Percentiles rank a stretch among this genome's conserved stretches.
phyloP scores from a whole-genome alignment of 2,329 filamentous ascomycete genomes.

The Fusarium falciforme region DNA sequence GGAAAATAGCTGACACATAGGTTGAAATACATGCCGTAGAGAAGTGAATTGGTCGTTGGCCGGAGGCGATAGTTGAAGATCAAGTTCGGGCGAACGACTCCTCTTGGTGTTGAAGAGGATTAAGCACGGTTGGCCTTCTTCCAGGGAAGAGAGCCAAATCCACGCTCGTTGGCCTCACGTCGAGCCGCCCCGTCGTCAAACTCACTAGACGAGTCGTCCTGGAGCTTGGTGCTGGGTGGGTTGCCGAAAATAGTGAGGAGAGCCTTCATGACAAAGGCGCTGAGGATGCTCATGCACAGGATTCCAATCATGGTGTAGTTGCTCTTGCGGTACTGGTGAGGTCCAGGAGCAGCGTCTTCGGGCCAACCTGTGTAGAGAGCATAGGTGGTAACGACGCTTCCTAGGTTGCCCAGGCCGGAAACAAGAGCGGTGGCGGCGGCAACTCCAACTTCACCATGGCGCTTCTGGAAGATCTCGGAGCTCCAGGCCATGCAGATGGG shows the following conservation, averaged over 20 bases:
- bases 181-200: slow-evolving; percentile 71
- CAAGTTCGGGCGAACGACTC: slow-evolving; percentile 18
- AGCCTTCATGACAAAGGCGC: slow-evolving; percentile 75
- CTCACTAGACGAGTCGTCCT: slow-evolving; percentile 54
- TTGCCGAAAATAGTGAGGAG: slow-evolving; percentile 71
- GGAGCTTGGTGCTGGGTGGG: slow-evolving; percentile 60
- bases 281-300: slow-evolving; percentile 79
- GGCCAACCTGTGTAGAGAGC: slow-evolving; percentile 90
- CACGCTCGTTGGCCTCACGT: slow-evolving; percentile 67
- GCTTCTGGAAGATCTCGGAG: slow-evolving; percentile 87
- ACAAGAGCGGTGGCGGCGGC: slow-evolving; percentile 88
- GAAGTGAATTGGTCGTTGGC: slow-evolving; percentile 7
- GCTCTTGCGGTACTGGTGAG: slow-evolving; percentile 80
- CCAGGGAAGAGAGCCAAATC: slow-evolving; percentile 60
- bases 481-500: slow-evolving; percentile 97
- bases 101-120: slow-evolving; percentile 14
- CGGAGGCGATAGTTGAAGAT: slow-evolving; percentile 47
- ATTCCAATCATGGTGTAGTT: slow-evolving; percentile 93
- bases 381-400: slow-evolving; percentile 88
- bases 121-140: slow-evolving; percentile 45
- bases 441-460: slow-evolving; percentile 91
- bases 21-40: slow-evolving; percentile 51
- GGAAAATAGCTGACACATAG: slow-evolving; percentile 44
- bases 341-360: slow-evolving; percentile 75
- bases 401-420: slow-evolving; percentile 87